Evolutionary conservation across 345 rosid genomes (phyloP).

Genomic region (Corymbia maculata): DNA sequence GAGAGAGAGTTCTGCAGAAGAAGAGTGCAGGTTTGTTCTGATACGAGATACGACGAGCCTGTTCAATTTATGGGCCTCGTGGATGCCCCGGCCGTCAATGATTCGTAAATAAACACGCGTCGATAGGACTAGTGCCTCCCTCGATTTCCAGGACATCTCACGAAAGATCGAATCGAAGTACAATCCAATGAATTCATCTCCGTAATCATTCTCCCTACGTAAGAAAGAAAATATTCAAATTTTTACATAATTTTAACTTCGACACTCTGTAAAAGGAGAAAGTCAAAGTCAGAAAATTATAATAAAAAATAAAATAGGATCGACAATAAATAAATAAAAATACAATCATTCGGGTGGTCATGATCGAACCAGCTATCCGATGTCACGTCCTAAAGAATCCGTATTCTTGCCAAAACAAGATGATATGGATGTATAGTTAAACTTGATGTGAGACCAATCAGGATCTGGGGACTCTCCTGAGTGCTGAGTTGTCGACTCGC

Average conservation of each 20-base stretch:
- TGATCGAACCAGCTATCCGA: not conserved
- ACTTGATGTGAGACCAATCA: not conserved
- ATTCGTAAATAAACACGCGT: not conserved
- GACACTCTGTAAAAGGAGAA: too few relatives aligned
- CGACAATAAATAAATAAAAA: too few relatives aligned
- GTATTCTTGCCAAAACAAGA: not conserved
- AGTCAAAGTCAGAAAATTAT: too few relatives aligned
- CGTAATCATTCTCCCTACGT: too few relatives aligned
- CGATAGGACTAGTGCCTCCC: too few relatives aligned
- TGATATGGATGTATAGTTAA: not conserved
- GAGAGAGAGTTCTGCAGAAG: not conserved
- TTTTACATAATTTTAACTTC: too few relatives aligned
- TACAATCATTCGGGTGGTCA: too few relatives aligned
- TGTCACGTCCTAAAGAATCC: not conserved
- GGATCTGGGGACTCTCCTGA: not conserved
- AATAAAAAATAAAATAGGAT: too few relatives aligned
- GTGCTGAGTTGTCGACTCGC: not conserved
- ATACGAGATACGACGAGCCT: not conserved
- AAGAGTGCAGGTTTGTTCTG: not conserved
- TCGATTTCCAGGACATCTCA: too few relatives aligned
- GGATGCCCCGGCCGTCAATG: not conserved
- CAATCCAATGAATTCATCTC: too few relatives aligned
- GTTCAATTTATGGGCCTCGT: not conserved
- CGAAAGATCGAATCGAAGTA: too few relatives aligned
- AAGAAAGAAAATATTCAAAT: too few relatives aligned